Base-by-base conservation (phyloP, 2,329 filamentous ascomycete genomes). In the Arthrocladium fulminans region DNA sequence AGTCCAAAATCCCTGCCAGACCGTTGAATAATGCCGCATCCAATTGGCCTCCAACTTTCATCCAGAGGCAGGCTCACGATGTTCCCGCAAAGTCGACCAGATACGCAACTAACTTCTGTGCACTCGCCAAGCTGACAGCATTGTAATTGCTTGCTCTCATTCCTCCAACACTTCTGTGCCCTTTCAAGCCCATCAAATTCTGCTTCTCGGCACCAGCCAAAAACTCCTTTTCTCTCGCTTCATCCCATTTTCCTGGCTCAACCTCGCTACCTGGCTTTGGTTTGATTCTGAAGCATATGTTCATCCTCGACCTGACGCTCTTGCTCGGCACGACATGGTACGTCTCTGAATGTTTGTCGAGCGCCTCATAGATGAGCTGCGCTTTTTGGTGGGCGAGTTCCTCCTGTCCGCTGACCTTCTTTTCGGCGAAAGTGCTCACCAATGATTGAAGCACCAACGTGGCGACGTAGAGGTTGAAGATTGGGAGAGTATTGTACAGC, bases 401-500 rank as follows among this genome's bases (percentile, higher is more conserved):
- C 66, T 95, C 75, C 63, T 96, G 90, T 1, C 84, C 86, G 13
- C 77, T 73, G 4, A 94, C 83, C 60, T 84, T 87, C 51, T 74
- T 68, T 56, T 81, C 67, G 2, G 80, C 74, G 65, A 79, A 85
- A 0, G 72, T 76, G 15, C 70, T 61, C 12, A 94, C 73, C 1
- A 95, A 76, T 54, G 78, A 81, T 61, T 85, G 80, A 62, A 97
- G 82, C 45, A 97, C 89, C 63, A 86, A 81, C n/a, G 88, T 88
- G 13, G 87, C 86, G 47, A 96, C 79, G 71, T 84, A 97, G 30
- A 96, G 85, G 64, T 90, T 89, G 61, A 97, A 95, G 61, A 97
- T 94, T 60, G 87, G 89, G 9, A 97, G 72, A 0, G 90, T 97
- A 69, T 97, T 97, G 73, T 97, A 97, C 23, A 97, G 75, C 58